Conservation (phyloP, 164 flowering plant species). For the Dillenia suffruticosa region DNA sequence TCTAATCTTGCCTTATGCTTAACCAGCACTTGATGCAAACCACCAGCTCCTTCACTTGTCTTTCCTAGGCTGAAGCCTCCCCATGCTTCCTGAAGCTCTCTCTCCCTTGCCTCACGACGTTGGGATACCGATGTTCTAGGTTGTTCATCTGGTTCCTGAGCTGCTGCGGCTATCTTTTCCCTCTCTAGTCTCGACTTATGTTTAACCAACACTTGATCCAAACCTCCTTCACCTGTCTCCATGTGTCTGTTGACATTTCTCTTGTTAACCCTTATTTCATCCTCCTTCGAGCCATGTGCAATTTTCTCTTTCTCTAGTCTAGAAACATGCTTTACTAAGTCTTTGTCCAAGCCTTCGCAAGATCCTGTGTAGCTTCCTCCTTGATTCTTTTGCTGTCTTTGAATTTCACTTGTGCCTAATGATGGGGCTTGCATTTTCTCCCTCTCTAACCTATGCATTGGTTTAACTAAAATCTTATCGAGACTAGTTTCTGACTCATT, state of each 20-base stretch:
- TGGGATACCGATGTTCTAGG: constrained; percentile 19
- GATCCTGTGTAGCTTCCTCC: constrained; percentile 13
- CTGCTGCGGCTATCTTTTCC: constrained; percentile 41
- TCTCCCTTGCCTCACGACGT: constrained; percentile 65
- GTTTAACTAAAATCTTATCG: constrained; percentile 46
- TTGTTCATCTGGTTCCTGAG: constrained; percentile 29
- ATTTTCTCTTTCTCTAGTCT: constrained; percentile 58
- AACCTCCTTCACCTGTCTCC: constrained; percentile 31
- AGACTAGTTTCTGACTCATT: constrained; percentile 28
- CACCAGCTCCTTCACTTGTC: no score
- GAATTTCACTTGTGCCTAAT: constrained; percentile 13
- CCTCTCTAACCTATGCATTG: constrained; percentile 42
- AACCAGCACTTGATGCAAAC: constrained; percentile 29
- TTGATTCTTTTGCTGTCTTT: constrained; percentile 12
- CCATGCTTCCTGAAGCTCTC: constrained; percentile 83
- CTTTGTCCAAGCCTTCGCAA: constrained; percentile 56
- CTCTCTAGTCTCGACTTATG: constrained; percentile 60
- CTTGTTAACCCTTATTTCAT: constrained; percentile 19
- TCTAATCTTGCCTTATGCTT: constrained; percentile 64
- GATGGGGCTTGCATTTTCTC: constrained; percentile 40
- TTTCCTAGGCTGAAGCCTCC: constrained; percentile 88
- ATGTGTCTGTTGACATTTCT: background rate
- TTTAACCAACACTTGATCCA: constrained; percentile 64
- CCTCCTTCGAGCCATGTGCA: constrained; percentile 21
- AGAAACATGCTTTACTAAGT: constrained; percentile 63